A percentile compares a stretch with the other conserved stretches of the same genome.
These are phyloP conservation scores for Podaxis sp. DNA, from an alignment of 768 basidiomycete genomes.

Conservation along the genomic window DNA sequence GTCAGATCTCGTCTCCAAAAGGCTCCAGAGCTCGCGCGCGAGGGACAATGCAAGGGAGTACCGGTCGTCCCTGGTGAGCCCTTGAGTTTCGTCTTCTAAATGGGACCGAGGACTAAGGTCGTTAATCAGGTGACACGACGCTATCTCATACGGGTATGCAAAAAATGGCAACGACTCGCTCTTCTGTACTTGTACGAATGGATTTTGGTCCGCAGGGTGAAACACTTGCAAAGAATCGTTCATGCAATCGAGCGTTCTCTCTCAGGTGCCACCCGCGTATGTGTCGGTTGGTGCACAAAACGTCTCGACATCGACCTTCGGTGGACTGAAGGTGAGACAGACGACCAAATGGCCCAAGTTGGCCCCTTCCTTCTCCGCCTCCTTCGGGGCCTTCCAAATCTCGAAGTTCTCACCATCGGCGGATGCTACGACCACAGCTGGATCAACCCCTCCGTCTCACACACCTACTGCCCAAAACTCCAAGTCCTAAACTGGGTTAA, in stretches of 20 bases:
- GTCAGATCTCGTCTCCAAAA: conserved; percentile 14
- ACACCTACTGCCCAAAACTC: conserved; percentile 14
- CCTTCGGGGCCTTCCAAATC: conserved; percentile 18
- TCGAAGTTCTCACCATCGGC: conserved; percentile 21
- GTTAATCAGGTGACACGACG: conserved; percentile 18
- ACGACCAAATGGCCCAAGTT: background rate
- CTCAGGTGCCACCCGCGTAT: background rate
- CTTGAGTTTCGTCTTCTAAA: background rate
- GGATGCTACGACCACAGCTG: conserved; percentile 11
- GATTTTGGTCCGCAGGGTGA: conserved; percentile 18
- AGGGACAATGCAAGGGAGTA: conserved; percentile 17
- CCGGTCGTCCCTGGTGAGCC: conserved; percentile 23
- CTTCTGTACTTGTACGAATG: conserved; percentile 22
- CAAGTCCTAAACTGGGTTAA: conserved; percentile 19
- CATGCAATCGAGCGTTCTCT: conserved; percentile 7
- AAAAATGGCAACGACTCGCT: conserved; percentile 22
- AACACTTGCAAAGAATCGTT: conserved; percentile 13
- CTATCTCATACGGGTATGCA: conserved; percentile 21
- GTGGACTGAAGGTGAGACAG: conserved; percentile 16
- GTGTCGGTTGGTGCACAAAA: conserved; percentile 23
- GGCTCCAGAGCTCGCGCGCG: conserved; percentile 13
- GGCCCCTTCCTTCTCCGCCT: conserved; percentile 15
- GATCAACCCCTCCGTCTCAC: background rate
- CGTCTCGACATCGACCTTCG: conserved; percentile 19
- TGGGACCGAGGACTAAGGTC: background rate